phyloP scores from a whole-genome alignment of 2,329 filamentous ascomycete species.

The Podosphaera fusca region DNA sequence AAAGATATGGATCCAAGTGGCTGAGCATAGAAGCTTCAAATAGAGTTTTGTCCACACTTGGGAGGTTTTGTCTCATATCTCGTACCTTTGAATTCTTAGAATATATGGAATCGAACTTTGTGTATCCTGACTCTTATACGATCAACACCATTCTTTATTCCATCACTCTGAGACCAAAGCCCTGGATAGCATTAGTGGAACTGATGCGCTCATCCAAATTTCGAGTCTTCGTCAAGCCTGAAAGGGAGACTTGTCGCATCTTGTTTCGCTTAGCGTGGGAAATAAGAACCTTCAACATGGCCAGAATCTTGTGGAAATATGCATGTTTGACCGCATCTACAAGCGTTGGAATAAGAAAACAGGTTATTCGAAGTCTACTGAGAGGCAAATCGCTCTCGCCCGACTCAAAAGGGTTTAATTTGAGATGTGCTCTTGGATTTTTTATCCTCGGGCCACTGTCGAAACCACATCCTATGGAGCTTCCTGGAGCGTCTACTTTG shows the following conservation, averaged over 20 bases:
- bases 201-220: slow-evolving; percentile 4
- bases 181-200: slow-evolving; percentile 6
- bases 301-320: slow-evolving; percentile 24
- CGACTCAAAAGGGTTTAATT: background rate
- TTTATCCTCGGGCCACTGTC: slow-evolving; percentile 3
- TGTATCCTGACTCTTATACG: slow-evolving; percentile 5
- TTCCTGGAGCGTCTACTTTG: background rate
- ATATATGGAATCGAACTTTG: slow-evolving; percentile 7
- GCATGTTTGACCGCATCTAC: slow-evolving; percentile 19
- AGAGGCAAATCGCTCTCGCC: background rate
- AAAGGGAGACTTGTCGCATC: slow-evolving; percentile 13
- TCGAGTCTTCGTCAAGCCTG: background rate
- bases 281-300: slow-evolving; percentile 19
- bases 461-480: background rate
- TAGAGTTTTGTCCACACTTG: slow-evolving; percentile 18
- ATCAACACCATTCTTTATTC: slow-evolving; percentile 9
- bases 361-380: slow-evolving; percentile 4
- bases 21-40: slow-evolving; percentile 17
- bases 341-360: slow-evolving; percentile 8
- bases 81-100: slow-evolving; percentile 9
- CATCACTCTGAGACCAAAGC: slow-evolving; percentile 7
- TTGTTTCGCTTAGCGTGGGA: slow-evolving; percentile 22
- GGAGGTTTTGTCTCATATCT: slow-evolving; percentile 8
- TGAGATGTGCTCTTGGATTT: slow-evolving; percentile 1
- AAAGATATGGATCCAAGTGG: slow-evolving; percentile 18